Evolutionary conservation across 805 yeast genomes (phyloP).

Genomic region (Yarrowia osloensis): DNA sequence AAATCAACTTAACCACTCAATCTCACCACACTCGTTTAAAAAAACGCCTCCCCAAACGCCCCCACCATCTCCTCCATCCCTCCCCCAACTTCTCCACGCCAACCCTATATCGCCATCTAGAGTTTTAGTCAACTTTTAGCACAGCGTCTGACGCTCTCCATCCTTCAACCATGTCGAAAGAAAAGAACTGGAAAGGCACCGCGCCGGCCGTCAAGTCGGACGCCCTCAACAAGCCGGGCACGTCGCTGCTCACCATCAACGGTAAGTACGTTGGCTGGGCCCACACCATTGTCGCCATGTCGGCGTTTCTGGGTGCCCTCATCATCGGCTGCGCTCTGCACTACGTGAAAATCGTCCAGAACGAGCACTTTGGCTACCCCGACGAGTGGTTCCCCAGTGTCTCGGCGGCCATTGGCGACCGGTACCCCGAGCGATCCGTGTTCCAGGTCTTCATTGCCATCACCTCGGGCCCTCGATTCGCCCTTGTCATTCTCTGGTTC

Average conservation of each 20-base stretch:
- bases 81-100: slow-evolving; percentile 2
- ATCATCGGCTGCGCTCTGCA: slow-evolving; percentile 74
- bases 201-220: slow-evolving; percentile 5
- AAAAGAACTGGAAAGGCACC: slow-evolving; percentile 28
- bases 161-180: slow-evolving; percentile 17
- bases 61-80: no score
- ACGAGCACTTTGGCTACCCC: slow-evolving; percentile 86
- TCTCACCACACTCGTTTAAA: no score
- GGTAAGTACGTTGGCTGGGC: slow-evolving; percentile 29
- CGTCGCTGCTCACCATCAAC: slow-evolving; percentile 13
- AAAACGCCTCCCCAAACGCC: background rate
- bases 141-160: background rate
- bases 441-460: slow-evolving; percentile 90
- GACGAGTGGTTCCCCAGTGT: slow-evolving; percentile 99
- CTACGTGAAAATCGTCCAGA: slow-evolving; percentile 83
- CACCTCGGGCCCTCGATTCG: slow-evolving; percentile 90
- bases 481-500: slow-evolving; percentile 56
- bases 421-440: slow-evolving; percentile 92
- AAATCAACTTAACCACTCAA: background rate
- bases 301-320: slow-evolving; percentile 77
- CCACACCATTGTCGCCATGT: slow-evolving; percentile 32
- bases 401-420: slow-evolving; percentile 93
- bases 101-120: slow-evolving; percentile 20
- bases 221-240: slow-evolving; percentile 28
- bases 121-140: background rate